Base-by-base conservation (phyloP, 2,329 filamentous ascomycete species). In the Scytalidium sp. region DNA sequence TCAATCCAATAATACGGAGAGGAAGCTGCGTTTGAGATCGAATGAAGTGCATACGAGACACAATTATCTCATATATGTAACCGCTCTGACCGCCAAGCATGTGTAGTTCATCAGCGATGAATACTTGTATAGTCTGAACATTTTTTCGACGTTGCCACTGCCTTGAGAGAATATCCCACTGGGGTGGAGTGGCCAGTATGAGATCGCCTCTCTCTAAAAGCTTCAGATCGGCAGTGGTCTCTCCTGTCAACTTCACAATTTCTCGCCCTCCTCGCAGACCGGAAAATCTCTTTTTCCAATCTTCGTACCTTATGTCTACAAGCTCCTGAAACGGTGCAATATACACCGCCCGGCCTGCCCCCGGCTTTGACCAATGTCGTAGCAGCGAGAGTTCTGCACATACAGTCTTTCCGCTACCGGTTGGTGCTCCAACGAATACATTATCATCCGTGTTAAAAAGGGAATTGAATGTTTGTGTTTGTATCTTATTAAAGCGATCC, bases 31-130 rank as follows among this genome's bases (percentile, higher is more conserved):
- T 87, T 66, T 97, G 90, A 1, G 90, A 86, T 51, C 90, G 87
- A 65, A 99, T 97, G 56, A 94, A 94, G 66, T 96, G 91, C 88
- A 97, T 97, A 46, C 94, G 87, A 54, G 94, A 97, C n/a, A 99
- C 89, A 46, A 99, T 85, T 46, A 94, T 88, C 74, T 99, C 94
- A 69, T 99, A 99, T 23, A 95, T 80, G 66, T 93, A 95, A 23
- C 94, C 95, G 55, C 83, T 80, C 46, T 86, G 83, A 13, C 91
- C 92, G 52, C 93, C 94, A 23, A 99, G 78, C 75, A 97, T 85
- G 65, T 99, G 94, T 48, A 99, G 76, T 65, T 97, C 93, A 67
- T 99, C 95, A 1, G 93, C 92, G 58, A 99, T 92, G 66, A 99
- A 91, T 1, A 99, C 76, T 60, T 91, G 84, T 19, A 97, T 88